A percentile compares a stretch with the other conserved stretches of the same genome.
Evolutionary conservation across 305 asterid genomes (phyloP).

Genomic region (Coffea humblotiana): DNA sequence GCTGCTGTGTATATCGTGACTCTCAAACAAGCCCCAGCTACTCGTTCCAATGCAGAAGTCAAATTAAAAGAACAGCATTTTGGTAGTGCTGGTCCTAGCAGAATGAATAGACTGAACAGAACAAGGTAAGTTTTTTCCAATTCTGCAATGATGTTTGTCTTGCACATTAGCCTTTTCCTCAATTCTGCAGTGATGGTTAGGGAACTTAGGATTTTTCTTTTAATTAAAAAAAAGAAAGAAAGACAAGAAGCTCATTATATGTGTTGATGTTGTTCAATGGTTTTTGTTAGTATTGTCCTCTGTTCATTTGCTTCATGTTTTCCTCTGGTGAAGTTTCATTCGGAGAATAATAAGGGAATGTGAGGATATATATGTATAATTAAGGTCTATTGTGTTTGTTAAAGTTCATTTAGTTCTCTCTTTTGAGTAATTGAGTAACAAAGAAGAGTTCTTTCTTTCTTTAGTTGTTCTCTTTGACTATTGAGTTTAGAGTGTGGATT

Average conservation of each 20-base stretch:
- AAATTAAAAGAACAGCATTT: constrained; percentile 34
- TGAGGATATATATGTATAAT: neutral
- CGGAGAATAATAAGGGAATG: neutral
- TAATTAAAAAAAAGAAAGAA: no score
- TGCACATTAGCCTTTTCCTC: neutral
- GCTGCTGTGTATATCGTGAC: constrained; percentile 81
- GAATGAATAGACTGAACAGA: constrained; percentile 30
- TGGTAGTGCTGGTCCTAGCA: constrained; percentile 26
- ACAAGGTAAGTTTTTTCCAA: constrained; percentile 48
- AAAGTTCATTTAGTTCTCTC: neutral
- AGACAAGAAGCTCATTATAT: neutral
- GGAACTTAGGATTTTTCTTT: neutral
- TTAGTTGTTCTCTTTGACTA: neutral
- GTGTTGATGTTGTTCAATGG: neutral
- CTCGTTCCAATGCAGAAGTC: constrained; percentile 39
- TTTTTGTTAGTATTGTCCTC: neutral
- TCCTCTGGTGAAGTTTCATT: neutral
- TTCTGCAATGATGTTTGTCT: neutral
- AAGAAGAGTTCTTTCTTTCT: neutral
- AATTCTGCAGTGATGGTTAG: neutral
- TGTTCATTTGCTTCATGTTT: neutral
- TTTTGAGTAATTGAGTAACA: neutral
- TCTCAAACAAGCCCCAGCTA: constrained; percentile 59
- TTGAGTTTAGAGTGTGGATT: neutral
- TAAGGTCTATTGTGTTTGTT: neutral